Percentiles rank a stretch among this genome's conserved stretches.
These are phyloP conservation scores for Ramularia collo-cygni DNA, from an alignment of 2,329 filamentous ascomycete species.

Conservation along the genomic window DNA sequence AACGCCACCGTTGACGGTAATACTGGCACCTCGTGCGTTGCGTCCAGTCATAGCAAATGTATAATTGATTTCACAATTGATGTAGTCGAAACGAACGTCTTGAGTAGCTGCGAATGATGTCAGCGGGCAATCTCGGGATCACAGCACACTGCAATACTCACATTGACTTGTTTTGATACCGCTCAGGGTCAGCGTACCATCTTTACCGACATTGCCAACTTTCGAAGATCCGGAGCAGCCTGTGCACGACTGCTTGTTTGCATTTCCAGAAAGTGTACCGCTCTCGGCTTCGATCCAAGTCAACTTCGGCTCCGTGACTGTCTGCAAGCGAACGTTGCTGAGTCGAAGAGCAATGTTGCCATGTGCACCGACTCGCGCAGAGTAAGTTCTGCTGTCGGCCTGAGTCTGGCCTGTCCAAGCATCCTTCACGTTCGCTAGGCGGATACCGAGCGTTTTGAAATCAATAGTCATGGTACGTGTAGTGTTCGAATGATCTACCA, in stretches of 20 bases:
- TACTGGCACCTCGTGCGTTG: constrained; percentile 33
- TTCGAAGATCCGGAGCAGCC: constrained; percentile 31
- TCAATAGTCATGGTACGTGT: constrained; percentile 28
- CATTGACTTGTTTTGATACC: constrained; percentile 25
- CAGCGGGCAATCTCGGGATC: constrained; percentile 4
- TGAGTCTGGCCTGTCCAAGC: constrained; percentile 28
- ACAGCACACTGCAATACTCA: constrained; percentile 20
- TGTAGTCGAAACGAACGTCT: constrained; percentile 33
- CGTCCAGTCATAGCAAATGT: constrained; percentile 22
- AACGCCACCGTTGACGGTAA: constrained; percentile 33
- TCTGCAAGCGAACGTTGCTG: constrained; percentile 25
- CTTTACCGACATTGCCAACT: constrained; percentile 26
- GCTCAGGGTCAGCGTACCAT: constrained; percentile 23
- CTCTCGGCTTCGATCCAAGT: constrained; percentile 30
- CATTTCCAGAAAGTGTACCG: constrained; percentile 28
- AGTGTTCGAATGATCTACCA: constrained; percentile 35
- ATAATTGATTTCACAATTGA: constrained; percentile 37
- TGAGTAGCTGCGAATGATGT: constrained; percentile 13
- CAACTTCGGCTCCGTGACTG: constrained; percentile 10
- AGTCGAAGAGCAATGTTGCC: constrained; percentile 30
- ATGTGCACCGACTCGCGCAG: constrained; percentile 21
- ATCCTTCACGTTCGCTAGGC: constrained; percentile 31
- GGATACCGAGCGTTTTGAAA: constrained; percentile 28
- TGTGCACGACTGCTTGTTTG: constrained; percentile 25
- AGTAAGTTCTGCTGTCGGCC: constrained; percentile 16